Percentiles rank a stretch among this genome's conserved stretches.
Conservation (phyloP, 2,329 filamentous ascomycete species). For the Epicoccum sorghinum region DNA sequence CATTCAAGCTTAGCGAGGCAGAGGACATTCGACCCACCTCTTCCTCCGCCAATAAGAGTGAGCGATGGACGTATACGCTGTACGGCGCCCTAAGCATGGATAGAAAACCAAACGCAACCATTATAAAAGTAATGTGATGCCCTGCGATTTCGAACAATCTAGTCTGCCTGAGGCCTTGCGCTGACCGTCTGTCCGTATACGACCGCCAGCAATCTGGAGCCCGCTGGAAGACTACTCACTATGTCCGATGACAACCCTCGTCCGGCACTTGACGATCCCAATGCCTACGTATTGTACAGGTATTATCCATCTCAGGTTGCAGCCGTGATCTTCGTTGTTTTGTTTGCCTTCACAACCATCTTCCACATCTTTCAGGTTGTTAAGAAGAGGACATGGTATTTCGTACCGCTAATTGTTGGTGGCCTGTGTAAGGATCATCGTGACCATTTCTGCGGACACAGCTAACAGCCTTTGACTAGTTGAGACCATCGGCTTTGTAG, state of each 20-base stretch:
- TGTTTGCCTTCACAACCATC: slow-evolving; percentile 53
- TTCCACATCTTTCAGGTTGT: slow-evolving; percentile 52
- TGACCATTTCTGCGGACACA: too few species aligned
- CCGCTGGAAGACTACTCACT: background rate
- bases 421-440: slow-evolving; percentile 51
- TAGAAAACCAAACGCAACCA: background rate
- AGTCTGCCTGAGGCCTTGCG: too few species aligned
- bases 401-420: slow-evolving; percentile 59
- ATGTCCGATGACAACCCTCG: slow-evolving; percentile 10
- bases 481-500: slow-evolving; percentile 59
- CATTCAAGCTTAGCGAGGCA: background rate
- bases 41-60: slow-evolving; percentile 1
- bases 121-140: background rate
- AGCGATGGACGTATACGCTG: background rate
- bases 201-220: background rate
- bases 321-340: slow-evolving; percentile 54
- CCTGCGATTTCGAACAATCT: too few species aligned
- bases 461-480: slow-evolving; percentile 36
- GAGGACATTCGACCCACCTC: background rate
- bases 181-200: too few species aligned
- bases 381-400: slow-evolving; percentile 55
- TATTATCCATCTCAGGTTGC: slow-evolving; percentile 55
- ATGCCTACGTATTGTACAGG: slow-evolving; percentile 25
- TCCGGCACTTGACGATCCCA: slow-evolving; percentile 24
- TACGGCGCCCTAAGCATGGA: background rate